These are phyloP conservation scores for Mucor plumbeus DNA, from an alignment of 371 early-diverging fungal species.

Conservation along the genomic window DNA sequence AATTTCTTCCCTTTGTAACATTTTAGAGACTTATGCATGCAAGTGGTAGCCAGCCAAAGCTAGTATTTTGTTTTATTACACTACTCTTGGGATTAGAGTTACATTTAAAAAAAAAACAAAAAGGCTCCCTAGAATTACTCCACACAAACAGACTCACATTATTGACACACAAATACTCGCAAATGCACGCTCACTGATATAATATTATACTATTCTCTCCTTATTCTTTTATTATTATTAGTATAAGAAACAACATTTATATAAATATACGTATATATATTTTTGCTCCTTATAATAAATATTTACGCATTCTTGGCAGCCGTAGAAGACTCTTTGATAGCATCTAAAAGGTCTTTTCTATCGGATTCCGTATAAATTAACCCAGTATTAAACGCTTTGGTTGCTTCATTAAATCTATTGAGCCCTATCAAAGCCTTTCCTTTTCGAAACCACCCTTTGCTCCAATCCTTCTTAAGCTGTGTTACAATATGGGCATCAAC, in stretches of 20 bases:
- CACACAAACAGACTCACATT: neutral
- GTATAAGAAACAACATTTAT: neutral
- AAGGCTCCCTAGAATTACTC: neutral
- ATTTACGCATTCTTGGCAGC: slow-evolving; percentile 19
- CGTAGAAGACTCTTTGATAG: slow-evolving; percentile 28
- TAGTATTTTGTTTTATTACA: neutral
- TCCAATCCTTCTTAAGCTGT: slow-evolving; percentile 70
- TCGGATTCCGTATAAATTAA: slow-evolving; percentile 64
- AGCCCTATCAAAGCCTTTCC: slow-evolving; percentile 74
- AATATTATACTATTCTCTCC: neutral
- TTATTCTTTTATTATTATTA: slow-evolving; percentile 1
- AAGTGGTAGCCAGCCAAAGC: neutral
- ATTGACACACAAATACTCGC: neutral
- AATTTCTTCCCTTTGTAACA: slow-evolving; percentile 6
- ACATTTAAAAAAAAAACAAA: neutral
- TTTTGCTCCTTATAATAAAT: slow-evolving; percentile 5
- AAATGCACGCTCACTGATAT: neutral
- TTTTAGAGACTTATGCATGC: neutral
- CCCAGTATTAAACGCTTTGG: slow-evolving; percentile 66
- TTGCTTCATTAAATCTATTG: slow-evolving; percentile 65
- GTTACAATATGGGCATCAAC: slow-evolving; percentile 77
- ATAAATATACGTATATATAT: neutral
- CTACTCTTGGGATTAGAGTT: neutral
- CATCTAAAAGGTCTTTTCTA: slow-evolving; percentile 45
- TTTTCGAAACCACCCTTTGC: slow-evolving; percentile 79